Evolutionary conservation across 108 stramenopile genomes (phyloP).

Genomic region (Schizochytrium sp.): DNA sequence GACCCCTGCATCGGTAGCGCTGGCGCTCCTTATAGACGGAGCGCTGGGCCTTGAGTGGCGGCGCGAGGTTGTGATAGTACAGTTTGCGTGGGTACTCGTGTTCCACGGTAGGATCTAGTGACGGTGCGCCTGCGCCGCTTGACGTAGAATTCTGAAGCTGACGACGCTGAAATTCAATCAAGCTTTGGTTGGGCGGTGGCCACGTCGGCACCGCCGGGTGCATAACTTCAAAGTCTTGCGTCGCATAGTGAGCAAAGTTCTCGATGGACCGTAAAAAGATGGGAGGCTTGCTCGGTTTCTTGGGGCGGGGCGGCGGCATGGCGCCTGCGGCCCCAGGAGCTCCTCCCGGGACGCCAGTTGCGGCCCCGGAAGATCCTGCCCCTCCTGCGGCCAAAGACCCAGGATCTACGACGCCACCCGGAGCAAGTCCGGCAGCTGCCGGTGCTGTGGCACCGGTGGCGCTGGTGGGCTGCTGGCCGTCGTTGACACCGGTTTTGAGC

Average conservation of each 20-base stretch:
- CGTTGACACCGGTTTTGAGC: background rate
- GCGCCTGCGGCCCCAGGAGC: background rate
- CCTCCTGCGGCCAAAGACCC: background rate
- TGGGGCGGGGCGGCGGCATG: background rate
- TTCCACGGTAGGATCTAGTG: background rate
- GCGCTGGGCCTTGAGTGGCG: background rate
- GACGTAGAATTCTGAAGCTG: background rate
- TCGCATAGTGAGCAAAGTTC: background rate
- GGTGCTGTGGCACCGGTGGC: too few relatives aligned
- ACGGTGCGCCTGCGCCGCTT: background rate
- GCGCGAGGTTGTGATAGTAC: background rate
- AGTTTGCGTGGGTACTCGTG: background rate
- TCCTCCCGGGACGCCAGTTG: background rate
- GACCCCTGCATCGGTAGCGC: background rate
- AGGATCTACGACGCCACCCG: too few relatives aligned
- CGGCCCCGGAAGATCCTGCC: background rate
- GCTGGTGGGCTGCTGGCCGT: too few relatives aligned
- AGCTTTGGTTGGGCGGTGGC: background rate
- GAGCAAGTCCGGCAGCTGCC: too few relatives aligned
- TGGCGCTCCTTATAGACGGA: background rate
- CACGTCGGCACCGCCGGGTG: background rate
- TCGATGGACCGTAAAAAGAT: background rate
- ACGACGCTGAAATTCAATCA: background rate
- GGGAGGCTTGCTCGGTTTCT: background rate
- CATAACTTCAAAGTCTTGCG: background rate